Evolutionary conservation across 2,329 filamentous ascomycete genomes (phyloP), one percentile per base, ranked within the genome.

Genomic region (Arthrocladium fulminans): DNA sequence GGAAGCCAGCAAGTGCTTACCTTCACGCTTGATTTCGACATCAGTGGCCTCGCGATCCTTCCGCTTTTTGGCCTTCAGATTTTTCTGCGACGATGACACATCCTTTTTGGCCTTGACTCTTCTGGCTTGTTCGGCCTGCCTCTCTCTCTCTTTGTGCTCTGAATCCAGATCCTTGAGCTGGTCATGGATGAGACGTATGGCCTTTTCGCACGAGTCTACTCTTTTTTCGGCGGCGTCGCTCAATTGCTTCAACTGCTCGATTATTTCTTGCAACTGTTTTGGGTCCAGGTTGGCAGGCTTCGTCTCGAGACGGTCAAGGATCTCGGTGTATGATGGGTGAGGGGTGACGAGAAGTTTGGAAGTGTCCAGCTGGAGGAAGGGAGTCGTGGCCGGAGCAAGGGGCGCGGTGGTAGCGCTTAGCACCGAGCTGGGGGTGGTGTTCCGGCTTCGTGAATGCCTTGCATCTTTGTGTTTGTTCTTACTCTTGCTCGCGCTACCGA

Each of bases 1-100:
- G 6, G 17, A 8, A 15, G 6, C 32, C 4, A 15, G 32, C 13
- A 9, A 35, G 32, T n/a, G 65, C 70, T 55, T 66, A 76, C 79
- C 77, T 67, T 81, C 73, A 48, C 67, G 60, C 59, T 77, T 73
- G 10, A 73, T 67, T 51, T 79, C 77, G 15, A 73, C 69, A 6
- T 80, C 72, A 25, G 77, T 68, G 47, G 65, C 72, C 50, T 82
- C 80, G 6, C 77, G 71, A 20, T 83, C 85, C 67, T 88, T 88
- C 63, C 85, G 81, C 71, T 86, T 88, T 73, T 86, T 88, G 55
- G 84, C 75, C 64, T 89, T 88, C 20, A 73, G 25, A 68, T 34
- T 67, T 68, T 61, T 78, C 76, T 59, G 78, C 60, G 23, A 65
- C 66, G 65, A 73, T 62, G 37, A 60, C 58, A 43, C 66, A 58